Evolutionary conservation across 2,329 filamentous ascomycete species (phyloP), one percentile per base, ranked within the genome.

Genomic region (Davidsoniella virescens): DNA sequence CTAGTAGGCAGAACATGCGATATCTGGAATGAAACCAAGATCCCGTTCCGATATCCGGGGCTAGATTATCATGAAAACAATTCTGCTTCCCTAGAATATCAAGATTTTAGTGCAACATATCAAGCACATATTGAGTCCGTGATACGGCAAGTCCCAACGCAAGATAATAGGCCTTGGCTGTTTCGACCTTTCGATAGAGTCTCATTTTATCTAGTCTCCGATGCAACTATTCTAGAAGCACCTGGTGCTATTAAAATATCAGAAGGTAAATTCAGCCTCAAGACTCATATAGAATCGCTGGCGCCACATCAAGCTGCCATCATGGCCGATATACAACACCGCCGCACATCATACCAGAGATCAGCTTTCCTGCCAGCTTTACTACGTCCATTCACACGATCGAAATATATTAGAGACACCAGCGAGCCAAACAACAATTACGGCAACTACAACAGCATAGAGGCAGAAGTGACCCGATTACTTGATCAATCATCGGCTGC

Each of bases 131-230:
- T 33, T 33, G 26, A 33, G 26, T 33, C 26, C 10, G 26, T 33
- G 26, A 8, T 33, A 8, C 26, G 10, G 10, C 36, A 38, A 23
- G 36, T 16, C 36, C 16, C 29, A n/a, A n/a, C 45, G 14, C 23
- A 44, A 33, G 17, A 40, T 36, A n/a, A 12, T 5, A 8, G 48
- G 14, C 59, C 60, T 2, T 63, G 59, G 57, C 46, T 60, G 23
- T 60, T 66, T 44, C 58, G 57, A 1, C 57, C 57, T 1, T 64
- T 65, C 36, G 63, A 65, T 44, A 58, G 60, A 10, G 61, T 66
- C 47, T 55, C 54, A 0, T 66, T 64, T 47, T 64, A 63, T 29
- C 20, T 56, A 14, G 54, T 63, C 8, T 52, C 54, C 4, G 62
- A 64, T 26, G 25, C n/a, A 9, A 10, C 39, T 10, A 8, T 26